A percentile compares a stretch with the other conserved stretches of the same genome.
These are phyloP conservation scores for Colletotrichum camelliae DNA, from an alignment of 2,329 filamentous ascomycete genomes.

Conservation along the genomic window DNA sequence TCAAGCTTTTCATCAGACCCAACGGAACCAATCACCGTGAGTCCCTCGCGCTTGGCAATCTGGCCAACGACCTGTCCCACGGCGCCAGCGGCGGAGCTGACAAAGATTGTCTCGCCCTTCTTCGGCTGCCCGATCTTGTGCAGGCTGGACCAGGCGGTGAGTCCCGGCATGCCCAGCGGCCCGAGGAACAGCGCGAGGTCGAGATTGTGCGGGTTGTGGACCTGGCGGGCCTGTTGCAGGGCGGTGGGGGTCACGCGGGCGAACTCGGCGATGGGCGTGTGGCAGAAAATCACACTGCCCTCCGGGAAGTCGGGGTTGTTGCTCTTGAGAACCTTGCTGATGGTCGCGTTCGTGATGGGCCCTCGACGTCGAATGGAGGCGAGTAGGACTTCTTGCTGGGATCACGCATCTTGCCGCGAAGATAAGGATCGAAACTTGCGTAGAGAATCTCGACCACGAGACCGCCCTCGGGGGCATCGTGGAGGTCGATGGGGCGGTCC, in stretches of 20 bases:
- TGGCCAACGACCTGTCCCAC: conserved; percentile 89
- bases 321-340: conserved; percentile 76
- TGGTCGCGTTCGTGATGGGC: conserved; percentile 67
- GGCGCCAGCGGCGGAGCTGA: conserved; percentile 80
- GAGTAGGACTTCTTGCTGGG: conserved; percentile 69
- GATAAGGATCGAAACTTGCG: conserved; percentile 83
- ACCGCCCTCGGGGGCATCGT: conserved; percentile 66
- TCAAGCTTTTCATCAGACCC: conserved; percentile 81
- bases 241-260: background rate
- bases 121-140: conserved; percentile 68
- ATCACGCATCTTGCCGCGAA: conserved; percentile 79
- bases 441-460: conserved; percentile 74
- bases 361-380: conserved; percentile 65
- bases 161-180: conserved; percentile 64
- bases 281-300: conserved; percentile 49
- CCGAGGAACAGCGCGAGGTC: conserved; percentile 74
- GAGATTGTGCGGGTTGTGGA: conserved; percentile 74
- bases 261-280: conserved; percentile 72
- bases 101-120: conserved; percentile 77
- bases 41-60: conserved; percentile 79
- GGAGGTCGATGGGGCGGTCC: conserved; percentile 68
- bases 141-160: conserved; percentile 75
- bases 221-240: conserved; percentile 6
- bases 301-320: conserved; percentile 58
- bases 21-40: conserved; percentile 82